Evolutionary conservation across 495 filamentous ascomycete genomes (phyloP).

Genomic region (Halenospora varia): DNA sequence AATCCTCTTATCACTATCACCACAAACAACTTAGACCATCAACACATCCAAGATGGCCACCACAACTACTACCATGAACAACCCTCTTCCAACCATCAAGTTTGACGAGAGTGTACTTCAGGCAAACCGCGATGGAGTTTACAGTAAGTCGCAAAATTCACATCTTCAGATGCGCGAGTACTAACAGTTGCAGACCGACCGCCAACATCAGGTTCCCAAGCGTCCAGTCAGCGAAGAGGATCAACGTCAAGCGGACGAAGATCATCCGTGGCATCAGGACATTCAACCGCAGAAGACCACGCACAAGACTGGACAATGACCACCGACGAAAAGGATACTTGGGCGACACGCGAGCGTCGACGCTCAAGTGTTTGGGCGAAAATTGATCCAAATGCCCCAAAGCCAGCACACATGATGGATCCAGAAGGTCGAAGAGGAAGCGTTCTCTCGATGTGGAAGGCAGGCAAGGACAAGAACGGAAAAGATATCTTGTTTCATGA

Average conservation of each 20-base stretch:
- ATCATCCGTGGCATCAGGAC: not conserved
- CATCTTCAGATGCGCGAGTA: not conserved
- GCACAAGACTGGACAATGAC: constrained; percentile 20
- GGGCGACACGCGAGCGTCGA: constrained; percentile 18
- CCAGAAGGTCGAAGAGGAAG: not conserved
- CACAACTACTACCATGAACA: not conserved
- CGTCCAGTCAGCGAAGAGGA: too few species aligned
- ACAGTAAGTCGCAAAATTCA: not conserved
- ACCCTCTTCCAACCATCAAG: not conserved
- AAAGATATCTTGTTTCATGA: constrained; percentile 10
- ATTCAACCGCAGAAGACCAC: not conserved
- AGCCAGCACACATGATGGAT: not conserved
- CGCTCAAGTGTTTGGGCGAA: constrained; percentile 11
- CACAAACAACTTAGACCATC: too few species aligned
- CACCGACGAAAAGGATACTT: constrained; percentile 14
- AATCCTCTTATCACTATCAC: too few species aligned
- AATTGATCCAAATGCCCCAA: constrained; percentile 7
- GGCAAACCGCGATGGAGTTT: not conserved
- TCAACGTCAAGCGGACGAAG: not conserved
- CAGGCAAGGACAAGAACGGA: constrained; percentile 18
- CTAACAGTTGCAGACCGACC: not conserved
- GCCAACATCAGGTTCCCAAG: too few species aligned
- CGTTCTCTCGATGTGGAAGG: constrained; percentile 14
- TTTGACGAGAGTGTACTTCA: not conserved
- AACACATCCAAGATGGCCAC: not conserved